These are phyloP conservation scores for Epichloe hybrida DNA, from an alignment of 2,329 filamentous ascomycete genomes.

Conservation along the genomic window DNA sequence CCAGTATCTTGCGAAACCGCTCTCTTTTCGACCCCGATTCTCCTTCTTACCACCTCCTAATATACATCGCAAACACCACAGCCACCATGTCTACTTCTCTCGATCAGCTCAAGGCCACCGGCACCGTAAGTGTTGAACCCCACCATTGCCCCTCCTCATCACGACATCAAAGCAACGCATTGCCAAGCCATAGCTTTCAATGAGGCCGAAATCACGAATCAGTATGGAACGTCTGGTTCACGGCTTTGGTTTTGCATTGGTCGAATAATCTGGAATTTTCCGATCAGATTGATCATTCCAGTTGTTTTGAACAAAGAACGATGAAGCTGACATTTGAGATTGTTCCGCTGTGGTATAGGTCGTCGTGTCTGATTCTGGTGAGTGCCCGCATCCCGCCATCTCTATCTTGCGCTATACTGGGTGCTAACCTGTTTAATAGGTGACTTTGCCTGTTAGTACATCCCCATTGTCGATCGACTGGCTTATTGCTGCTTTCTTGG, in stretches of 20 bases:
- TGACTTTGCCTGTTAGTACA: constrained; percentile 62
- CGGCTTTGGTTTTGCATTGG: neutral
- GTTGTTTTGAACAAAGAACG: neutral
- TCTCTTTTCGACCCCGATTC: neutral
- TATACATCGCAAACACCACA: neutral
- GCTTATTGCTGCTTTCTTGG: neutral
- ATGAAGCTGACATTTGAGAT: constrained; percentile 13
- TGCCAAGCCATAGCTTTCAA: neutral
- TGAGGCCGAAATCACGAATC: neutral
- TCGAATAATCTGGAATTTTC: neutral
- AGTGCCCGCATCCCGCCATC: constrained; percentile 24
- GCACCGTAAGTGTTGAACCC: constrained; percentile 61
- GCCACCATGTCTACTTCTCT: constrained; percentile 69
- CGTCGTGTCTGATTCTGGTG: constrained; percentile 95
- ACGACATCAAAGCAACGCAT: neutral
- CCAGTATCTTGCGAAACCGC: neutral
- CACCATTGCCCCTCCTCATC: constrained; percentile 18
- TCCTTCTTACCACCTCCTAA: neutral
- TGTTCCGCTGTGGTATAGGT: constrained; percentile 38
- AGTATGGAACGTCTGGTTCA: neutral
- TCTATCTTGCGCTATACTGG: neutral
- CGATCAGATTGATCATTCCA: neutral
- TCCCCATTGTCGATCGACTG: neutral
- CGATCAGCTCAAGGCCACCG: constrained; percentile 91
- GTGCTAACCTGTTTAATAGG: constrained; percentile 31